A percentile compares a stretch with the other conserved stretches of the same genome.
Conservation (phyloP, 257 asterid genomes). For the Solanum chilense region DNA sequence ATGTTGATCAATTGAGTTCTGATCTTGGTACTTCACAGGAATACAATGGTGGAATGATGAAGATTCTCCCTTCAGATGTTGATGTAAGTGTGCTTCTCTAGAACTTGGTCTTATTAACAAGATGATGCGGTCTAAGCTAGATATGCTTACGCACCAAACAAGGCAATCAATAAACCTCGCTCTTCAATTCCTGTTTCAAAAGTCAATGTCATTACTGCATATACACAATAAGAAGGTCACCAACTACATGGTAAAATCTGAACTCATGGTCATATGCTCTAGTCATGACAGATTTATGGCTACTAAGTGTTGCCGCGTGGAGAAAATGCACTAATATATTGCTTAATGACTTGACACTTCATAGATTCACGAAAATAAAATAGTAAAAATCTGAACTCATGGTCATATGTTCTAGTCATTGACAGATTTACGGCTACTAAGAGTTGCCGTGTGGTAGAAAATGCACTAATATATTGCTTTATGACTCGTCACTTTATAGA, state of each 20-base stretch:
- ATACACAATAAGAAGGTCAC: background rate
- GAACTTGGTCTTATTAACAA: background rate
- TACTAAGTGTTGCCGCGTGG: background rate
- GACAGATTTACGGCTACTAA: background rate
- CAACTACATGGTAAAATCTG: background rate
- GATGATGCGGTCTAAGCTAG: background rate
- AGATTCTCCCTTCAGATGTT: slow-evolving; percentile 67
- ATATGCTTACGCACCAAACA: background rate
- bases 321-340: too few relatives aligned
- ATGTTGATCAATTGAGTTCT: slow-evolving; percentile 24
- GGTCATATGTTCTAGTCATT: background rate
- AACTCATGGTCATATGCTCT: background rate
- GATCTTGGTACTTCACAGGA: slow-evolving; percentile 47
- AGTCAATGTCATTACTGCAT: background rate
- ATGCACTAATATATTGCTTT: background rate
- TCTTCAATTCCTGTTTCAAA: background rate
- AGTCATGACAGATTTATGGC: background rate
- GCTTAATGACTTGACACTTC: too few relatives aligned
- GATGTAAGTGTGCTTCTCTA: slow-evolving; percentile 41
- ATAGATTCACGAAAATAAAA: too few relatives aligned
- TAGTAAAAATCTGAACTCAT: background rate
- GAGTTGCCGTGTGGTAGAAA: background rate
- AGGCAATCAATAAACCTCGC: background rate
- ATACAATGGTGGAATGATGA: slow-evolving; percentile 59
- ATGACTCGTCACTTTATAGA: background rate